Conservation (phyloP, 768 basidiomycete genomes). For the Baorangia bicolor region DNA sequence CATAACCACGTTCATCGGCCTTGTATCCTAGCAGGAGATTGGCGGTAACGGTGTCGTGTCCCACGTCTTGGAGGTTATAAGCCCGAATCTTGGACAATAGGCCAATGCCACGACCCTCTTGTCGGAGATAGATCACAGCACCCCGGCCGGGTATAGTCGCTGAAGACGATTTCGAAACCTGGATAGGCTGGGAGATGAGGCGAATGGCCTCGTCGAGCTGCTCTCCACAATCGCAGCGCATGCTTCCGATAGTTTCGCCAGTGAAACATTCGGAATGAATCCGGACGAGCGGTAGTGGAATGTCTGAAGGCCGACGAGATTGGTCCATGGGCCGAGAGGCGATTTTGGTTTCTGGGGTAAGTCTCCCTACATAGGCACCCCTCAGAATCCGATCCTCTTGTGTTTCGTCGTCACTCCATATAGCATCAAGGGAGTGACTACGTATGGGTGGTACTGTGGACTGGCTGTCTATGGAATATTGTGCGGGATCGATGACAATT, state of each 20-base stretch:
- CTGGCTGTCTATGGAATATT: slow-evolving; percentile 53
- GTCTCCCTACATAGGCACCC: slow-evolving; percentile 89
- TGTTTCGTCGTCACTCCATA: slow-evolving; percentile 85
- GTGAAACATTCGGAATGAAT: slow-evolving; percentile 99
- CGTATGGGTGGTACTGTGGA: slow-evolving; percentile 61
- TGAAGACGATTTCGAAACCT: slow-evolving; percentile 39
- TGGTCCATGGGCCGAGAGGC: slow-evolving; percentile 39
- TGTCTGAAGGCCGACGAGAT: slow-evolving; percentile 19
- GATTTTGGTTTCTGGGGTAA: slow-evolving; percentile 54
- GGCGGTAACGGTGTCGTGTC: slow-evolving; percentile 98
- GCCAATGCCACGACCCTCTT: slow-evolving; percentile 97
- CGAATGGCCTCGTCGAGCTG: slow-evolving; percentile 97
- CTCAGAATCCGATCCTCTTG: slow-evolving; percentile 91
- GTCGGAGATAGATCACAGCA: slow-evolving; percentile 91
- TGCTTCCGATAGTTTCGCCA: slow-evolving; percentile 95
- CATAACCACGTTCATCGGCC: slow-evolving; percentile 93
- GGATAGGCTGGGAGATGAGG: slow-evolving; percentile 73
- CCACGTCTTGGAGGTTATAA: slow-evolving; percentile 97
- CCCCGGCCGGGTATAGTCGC: slow-evolving; percentile 76
- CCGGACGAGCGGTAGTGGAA: slow-evolving; percentile 82
- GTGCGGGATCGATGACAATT: slow-evolving; percentile 89
- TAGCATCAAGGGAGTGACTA: slow-evolving; percentile 74
- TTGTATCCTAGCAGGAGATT: slow-evolving; percentile 93
- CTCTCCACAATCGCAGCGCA: slow-evolving; percentile 99
- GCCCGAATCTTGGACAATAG: slow-evolving; percentile 93